phyloP scores from a whole-genome alignment of 306 rosid genomes.

The Oxytropis ochrocephala region DNA sequence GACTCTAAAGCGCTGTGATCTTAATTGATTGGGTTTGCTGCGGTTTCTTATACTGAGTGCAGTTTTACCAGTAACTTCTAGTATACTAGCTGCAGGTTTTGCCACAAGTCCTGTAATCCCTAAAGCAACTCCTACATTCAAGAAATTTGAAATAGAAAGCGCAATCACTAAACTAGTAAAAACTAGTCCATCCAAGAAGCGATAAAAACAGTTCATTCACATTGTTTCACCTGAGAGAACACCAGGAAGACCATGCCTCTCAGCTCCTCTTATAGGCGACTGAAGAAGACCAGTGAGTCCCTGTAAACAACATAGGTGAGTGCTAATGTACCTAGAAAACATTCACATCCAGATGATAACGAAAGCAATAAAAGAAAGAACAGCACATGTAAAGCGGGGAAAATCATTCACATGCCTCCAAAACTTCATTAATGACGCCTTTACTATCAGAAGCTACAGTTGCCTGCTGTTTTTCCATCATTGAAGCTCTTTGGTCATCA shows the following conservation, averaged over 20 bases:
- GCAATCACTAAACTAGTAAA: constrained; percentile 5
- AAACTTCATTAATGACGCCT: constrained; percentile 81
- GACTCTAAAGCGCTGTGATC: constrained; percentile 50
- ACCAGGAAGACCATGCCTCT: constrained; percentile 98
- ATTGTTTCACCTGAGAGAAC: constrained; percentile 68
- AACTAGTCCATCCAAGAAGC: background rate
- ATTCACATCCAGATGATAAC: background rate
- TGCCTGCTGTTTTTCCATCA: constrained; percentile 60
- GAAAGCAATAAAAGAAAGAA: background rate
- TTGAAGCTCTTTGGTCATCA: constrained; percentile 74
- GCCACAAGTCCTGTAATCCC: constrained; percentile 91
- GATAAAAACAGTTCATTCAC: constrained; percentile 6
- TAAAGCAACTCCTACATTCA: constrained; percentile 71
- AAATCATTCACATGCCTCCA: constrained; percentile 50
- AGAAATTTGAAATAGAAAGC: constrained; percentile 15
- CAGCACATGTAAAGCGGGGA: background rate
- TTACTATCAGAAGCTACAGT: constrained; percentile 55
- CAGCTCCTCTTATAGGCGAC: constrained; percentile 88
- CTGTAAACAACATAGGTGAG: constrained; percentile 39
- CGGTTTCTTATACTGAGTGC: constrained; percentile 87
- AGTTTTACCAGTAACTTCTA: constrained; percentile 91
- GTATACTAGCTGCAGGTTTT: constrained; percentile 95
- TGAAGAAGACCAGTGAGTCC: constrained; percentile 98
- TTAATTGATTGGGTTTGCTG: constrained; percentile 62
- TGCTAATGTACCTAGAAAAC: background rate